Evolutionary conservation across 192 early-diverging fungal species (phyloP).

Genomic region (Spizellomyces punctatus): DNA sequence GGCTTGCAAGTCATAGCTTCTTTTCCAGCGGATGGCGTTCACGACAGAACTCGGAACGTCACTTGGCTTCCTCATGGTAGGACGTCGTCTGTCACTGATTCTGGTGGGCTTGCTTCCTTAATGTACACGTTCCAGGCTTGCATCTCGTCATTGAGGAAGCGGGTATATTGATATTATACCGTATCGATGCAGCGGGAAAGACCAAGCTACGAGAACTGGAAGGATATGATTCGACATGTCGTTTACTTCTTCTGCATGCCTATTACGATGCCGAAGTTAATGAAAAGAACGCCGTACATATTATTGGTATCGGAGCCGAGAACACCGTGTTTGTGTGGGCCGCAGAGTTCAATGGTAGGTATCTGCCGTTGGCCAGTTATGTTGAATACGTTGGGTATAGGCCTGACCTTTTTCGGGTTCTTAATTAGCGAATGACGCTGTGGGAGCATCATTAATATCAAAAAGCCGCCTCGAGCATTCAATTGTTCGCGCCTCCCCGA

Average conservation of each 20-base stretch:
- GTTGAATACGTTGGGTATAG: too few relatives aligned
- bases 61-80: constrained; percentile 25
- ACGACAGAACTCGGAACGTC: neutral
- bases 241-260: constrained; percentile 20
- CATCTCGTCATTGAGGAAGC: constrained; percentile 1
- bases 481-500: constrained; percentile 18
- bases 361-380: neutral
- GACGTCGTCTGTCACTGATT: neutral
- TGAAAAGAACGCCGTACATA: neutral
- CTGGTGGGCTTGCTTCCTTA: neutral
- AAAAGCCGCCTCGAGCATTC: neutral
- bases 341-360: constrained; percentile 12
- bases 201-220: neutral
- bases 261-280: constrained; percentile 10
- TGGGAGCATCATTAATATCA: neutral
- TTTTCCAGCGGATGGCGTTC: neutral
- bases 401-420: too few relatives aligned
- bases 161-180: neutral
- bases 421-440: too few relatives aligned
- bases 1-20: neutral
- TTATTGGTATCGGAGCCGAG: constrained; percentile 15
- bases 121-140: neutral
- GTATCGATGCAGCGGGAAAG: neutral
- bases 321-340: constrained; percentile 15
- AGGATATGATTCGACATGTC: constrained; percentile 8